Conservation (phyloP, 176 grass and related monocot genomes). For the Oryza longistaminata region DNA sequence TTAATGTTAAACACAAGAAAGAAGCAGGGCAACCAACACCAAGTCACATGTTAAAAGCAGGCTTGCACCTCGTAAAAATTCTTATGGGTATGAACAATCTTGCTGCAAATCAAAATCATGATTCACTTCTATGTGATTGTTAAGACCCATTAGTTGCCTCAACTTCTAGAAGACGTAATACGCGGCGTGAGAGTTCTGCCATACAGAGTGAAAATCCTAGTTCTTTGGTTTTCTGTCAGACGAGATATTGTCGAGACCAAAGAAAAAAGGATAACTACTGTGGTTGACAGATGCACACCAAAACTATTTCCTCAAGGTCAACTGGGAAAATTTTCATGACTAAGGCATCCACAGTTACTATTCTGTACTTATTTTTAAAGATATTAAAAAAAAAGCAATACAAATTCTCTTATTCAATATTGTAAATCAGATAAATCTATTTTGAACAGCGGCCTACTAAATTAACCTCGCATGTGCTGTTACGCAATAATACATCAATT, state of each 20-base stretch:
- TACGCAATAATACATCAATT: not conserved
- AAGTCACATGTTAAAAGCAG: not conserved
- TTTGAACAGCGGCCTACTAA: not conserved
- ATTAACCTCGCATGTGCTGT: not conserved
- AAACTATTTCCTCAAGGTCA: not conserved
- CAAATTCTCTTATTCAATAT: not conserved
- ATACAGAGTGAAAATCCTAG: not conserved
- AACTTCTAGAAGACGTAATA: not conserved
- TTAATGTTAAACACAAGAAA: not conserved
- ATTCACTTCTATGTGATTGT: not conserved
- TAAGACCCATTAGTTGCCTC: conserved; percentile 1
- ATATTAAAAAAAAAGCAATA: not conserved
- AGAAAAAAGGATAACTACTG: not conserved
- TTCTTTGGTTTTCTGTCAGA: not conserved
- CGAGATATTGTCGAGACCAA: not conserved
- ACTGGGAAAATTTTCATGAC: not conserved
- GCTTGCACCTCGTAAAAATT: not conserved
- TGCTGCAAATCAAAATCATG: not conserved
- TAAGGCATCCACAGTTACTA: no score
- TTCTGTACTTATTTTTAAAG: not conserved
- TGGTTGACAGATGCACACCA: not conserved
- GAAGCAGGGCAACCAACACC: no score
- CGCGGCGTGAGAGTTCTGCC: no score
- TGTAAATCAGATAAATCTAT: not conserved
- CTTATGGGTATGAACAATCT: not conserved